phyloP scores from a whole-genome alignment of 176 grass and related monocot genomes.

The Oropetium thomaeum region DNA sequence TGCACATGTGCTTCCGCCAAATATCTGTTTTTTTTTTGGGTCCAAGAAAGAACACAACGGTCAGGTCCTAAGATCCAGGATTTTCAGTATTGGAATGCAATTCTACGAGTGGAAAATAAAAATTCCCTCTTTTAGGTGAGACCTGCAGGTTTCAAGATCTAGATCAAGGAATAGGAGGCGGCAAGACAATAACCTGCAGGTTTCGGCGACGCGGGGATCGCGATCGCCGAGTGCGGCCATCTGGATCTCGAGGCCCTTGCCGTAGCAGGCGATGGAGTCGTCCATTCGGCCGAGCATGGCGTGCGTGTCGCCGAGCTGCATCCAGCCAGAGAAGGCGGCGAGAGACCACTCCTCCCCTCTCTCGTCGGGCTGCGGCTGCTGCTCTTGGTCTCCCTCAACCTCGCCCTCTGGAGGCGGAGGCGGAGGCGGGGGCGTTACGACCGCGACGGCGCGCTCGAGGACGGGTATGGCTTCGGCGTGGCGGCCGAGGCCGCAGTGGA shows the following conservation, averaged over 20 bases:
- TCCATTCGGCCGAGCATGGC: conserved; percentile 93
- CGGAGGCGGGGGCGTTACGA: conserved; percentile 27
- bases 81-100: not conserved
- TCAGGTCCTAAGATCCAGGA: not conserved
- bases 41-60: not conserved
- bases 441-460: conserved; percentile 79
- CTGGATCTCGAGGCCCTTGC: conserved; percentile 95
- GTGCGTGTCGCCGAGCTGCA: conserved; percentile 98
- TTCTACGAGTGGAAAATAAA: fast-evolving
- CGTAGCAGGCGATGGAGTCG: conserved; percentile 86
- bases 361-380: conserved; percentile 12
- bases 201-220: conserved; percentile 89
- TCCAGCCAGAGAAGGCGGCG: conserved; percentile 93
- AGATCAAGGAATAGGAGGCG: not conserved
- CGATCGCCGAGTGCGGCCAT: conserved; percentile 80
- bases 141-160: too few relatives aligned
- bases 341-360: conserved; percentile 63
- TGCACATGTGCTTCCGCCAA: conserved; percentile 93
- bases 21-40: conserved; percentile 44
- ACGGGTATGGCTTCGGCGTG: conserved; percentile 84
- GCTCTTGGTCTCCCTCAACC: not conserved
- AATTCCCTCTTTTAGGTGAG: too few relatives aligned
- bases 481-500: conserved; percentile 70
- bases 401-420: not conserved
- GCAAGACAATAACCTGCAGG: conserved; percentile 53